Percentiles rank a stretch among this genome's conserved stretches.
Evolutionary conservation across 805 yeast species (phyloP).

Genomic region (Candida caryicola): DNA sequence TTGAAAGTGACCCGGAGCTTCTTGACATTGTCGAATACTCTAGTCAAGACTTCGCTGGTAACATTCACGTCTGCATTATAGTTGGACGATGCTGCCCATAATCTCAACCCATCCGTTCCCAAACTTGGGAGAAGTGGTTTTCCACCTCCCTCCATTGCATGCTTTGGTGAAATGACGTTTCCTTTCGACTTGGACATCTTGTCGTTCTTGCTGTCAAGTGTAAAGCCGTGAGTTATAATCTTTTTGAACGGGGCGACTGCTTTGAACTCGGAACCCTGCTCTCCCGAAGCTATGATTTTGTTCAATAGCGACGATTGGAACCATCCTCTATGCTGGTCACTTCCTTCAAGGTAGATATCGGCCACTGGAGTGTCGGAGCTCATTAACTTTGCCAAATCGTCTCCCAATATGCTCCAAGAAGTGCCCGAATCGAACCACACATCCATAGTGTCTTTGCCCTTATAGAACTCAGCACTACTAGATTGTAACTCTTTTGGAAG

Average conservation of each 20-base stretch:
- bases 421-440: constrained; percentile 99
- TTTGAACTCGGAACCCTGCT: constrained; percentile 32
- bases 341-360: constrained; percentile 90
- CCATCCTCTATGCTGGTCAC: constrained; percentile 99
- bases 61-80: constrained; percentile 77
- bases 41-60: constrained; percentile 66
- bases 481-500: constrained; percentile 53
- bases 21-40: constrained; percentile 77
- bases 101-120: constrained; percentile 87
- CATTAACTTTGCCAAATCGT: constrained; percentile 39
- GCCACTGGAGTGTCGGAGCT: constrained; percentile 36
- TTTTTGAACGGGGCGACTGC: constrained; percentile 59
- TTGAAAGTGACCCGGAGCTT: constrained; percentile 80
- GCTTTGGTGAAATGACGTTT: constrained; percentile 68
- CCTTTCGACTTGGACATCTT: constrained; percentile 96
- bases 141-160: constrained; percentile 60
- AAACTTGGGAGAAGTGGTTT: constrained; percentile 51
- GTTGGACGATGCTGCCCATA: constrained; percentile 88
- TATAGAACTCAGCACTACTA: constrained; percentile 44
- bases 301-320: constrained; percentile 91
- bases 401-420: constrained; percentile 69
- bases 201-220: constrained; percentile 76
- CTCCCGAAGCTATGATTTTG: constrained; percentile 54
- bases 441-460: constrained; percentile 92
- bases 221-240: constrained; percentile 91